Evolutionary conservation across 176 grass and related monocot genomes (phyloP), one percentile per base, ranked within the genome.

Genomic region (Oryza meyeriana): DNA sequence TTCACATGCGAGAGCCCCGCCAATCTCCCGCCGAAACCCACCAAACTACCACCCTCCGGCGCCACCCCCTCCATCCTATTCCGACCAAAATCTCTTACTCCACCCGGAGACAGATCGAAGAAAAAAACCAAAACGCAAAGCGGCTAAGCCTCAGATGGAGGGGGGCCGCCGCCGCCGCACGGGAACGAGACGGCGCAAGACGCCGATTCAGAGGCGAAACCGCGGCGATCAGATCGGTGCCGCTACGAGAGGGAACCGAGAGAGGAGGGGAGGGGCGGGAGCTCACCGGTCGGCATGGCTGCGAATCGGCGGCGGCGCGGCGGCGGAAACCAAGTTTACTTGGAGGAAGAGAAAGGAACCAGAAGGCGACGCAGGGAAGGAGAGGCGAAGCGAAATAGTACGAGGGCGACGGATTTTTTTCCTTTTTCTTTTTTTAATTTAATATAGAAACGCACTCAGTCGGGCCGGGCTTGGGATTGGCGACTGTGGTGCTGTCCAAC

Each of bases 201-300:
- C 29, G 27, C 32, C 39, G 64, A 71, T 70, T 26, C 64, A 67
- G 63, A 24, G 39, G 64, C n/a, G 5, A 72, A 63, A 26, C 55
- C 31, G 14, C 17, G 35, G 47, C 36, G 24, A 57, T 55, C 42
- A 71, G 88, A 90, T 90, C 72, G 36, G 32, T 25, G 16, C 22
- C 17, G 7, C 32, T 11, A 14, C 13, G 32, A 18, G 78, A 20
- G 6, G 45, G 18, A 69, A 52, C 1, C 40, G 40, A 71, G 9
- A 7, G 58, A 10, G 62, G 50, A 25, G 9, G 0, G 17, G 4
- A 12, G 27, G 73, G 39, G 45, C 38, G 44, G 57, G 61, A 72
- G 67, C 87, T 84, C 77, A 95, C 93, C 93, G 24, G 87, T 95
- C 67, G 11, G 85, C 93, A 95, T 95, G 74, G 72, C 83, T 39